phyloP scores from a whole-genome alignment of 2,329 filamentous ascomycete species.

The Xylariomycetidae sp. region DNA sequence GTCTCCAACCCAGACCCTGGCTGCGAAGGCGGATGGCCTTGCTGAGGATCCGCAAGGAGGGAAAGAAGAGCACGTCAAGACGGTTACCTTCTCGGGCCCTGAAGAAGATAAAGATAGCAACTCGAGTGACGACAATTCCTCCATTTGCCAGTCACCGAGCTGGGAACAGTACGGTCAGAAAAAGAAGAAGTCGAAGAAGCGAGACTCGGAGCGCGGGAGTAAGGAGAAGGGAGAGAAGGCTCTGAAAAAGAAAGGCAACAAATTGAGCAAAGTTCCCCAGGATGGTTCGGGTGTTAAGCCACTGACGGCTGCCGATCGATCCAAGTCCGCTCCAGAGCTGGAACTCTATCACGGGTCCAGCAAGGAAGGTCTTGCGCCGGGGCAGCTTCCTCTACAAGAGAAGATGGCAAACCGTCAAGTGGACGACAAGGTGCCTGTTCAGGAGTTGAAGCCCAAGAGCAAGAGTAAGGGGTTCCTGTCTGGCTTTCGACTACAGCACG shows the following conservation, averaged over 20 bases:
- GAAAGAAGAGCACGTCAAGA: constrained; percentile 29
- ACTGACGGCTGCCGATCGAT: constrained; percentile 19
- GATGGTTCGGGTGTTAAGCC: constrained; percentile 16
- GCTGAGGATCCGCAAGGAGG: constrained; percentile 12
- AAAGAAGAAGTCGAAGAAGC: constrained; percentile 42
- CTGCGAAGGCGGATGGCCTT: constrained; percentile 13
- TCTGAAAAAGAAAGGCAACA: constrained; percentile 30
- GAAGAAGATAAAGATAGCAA: constrained; percentile 25
- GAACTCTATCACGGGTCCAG: constrained; percentile 14
- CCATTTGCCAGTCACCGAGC: constrained; percentile 56
- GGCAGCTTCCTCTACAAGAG: constrained; percentile 8
- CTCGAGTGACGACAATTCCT: constrained; percentile 39
- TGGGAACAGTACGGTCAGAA: constrained; percentile 54
- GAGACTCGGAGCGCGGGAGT: constrained; percentile 32
- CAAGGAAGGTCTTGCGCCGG: constrained; percentile 11
- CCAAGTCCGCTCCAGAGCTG: constrained; percentile 22
- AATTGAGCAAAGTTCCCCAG: constrained; percentile 32
- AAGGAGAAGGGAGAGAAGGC: constrained; percentile 37
- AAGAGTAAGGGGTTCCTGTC: constrained; percentile 25
- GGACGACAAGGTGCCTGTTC: constrained; percentile 1
- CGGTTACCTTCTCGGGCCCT: constrained; percentile 33
- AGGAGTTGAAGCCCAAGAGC: constrained; percentile 17
- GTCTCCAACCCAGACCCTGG: constrained; percentile 16
- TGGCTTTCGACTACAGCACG: constrained; percentile 20
- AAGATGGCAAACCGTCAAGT: constrained; percentile 14